Percentiles rank a stretch among this genome's conserved stretches.
These are phyloP conservation scores for Raffaelea albimanens DNA, from an alignment of 2,329 filamentous ascomycete species.

Conservation along the genomic window DNA sequence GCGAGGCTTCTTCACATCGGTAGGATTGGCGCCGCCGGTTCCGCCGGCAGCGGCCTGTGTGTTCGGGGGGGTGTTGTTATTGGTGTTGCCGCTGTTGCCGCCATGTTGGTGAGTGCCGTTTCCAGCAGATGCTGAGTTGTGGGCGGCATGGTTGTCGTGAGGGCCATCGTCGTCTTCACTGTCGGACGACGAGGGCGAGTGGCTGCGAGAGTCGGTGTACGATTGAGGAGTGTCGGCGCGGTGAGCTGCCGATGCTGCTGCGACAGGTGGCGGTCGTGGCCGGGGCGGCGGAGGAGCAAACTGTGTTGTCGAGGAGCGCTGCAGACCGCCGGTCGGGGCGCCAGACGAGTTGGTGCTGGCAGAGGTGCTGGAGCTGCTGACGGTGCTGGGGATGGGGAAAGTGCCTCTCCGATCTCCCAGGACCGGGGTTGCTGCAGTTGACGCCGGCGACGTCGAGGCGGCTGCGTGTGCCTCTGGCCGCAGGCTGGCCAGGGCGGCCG, in stretches of 20 bases:
- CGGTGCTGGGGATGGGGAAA: background rate
- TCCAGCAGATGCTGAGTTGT: background rate
- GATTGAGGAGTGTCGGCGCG: background rate
- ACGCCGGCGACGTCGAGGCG: background rate
- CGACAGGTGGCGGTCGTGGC: too few relatives aligned
- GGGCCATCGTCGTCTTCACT: constrained; percentile 15
- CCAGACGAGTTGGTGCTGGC: background rate
- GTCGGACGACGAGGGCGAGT: constrained; percentile 7
- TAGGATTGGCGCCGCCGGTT: background rate
- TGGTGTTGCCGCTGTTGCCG: background rate
- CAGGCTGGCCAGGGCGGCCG: constrained; percentile 8
- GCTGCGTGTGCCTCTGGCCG: constrained; percentile 6
- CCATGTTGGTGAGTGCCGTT: background rate
- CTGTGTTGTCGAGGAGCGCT: too few relatives aligned
- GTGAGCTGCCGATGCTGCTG: background rate
- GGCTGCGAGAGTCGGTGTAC: constrained; percentile 4
- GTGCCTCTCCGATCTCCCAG: background rate
- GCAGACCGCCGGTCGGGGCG: too few relatives aligned
- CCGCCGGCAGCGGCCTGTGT: background rate
- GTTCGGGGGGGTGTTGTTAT: background rate
- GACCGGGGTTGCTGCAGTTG: background rate
- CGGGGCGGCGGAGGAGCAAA: too few relatives aligned
- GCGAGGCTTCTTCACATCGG: constrained; percentile 55
- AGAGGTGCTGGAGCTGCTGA: background rate
- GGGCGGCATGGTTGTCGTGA: background rate